Evolutionary conservation across 139 green algal genomes (phyloP).

Genomic region (Spirogloea muscicola): DNA sequence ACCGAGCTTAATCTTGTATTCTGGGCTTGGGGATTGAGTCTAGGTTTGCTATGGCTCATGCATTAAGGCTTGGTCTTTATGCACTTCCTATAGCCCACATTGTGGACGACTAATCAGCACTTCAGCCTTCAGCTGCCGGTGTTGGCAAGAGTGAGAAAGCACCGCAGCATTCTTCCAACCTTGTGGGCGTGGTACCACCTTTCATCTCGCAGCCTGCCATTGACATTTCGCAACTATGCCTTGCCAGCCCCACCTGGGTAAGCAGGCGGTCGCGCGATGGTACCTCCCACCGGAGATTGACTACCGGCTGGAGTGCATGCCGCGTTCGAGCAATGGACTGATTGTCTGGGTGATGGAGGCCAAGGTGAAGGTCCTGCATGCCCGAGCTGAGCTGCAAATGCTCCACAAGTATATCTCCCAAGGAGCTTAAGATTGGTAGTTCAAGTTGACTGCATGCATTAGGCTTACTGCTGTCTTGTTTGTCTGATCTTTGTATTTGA

Average conservation of each 20-base stretch:
- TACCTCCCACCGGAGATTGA: slow-evolving; percentile 29
- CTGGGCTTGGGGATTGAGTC: no score
- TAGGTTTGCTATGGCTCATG: no score
- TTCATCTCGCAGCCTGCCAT: no score
- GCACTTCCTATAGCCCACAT: no score
- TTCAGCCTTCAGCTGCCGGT: no score
- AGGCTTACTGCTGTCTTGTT: neutral
- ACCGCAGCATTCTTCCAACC: no score
- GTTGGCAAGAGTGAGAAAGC: no score
- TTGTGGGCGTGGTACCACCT: no score
- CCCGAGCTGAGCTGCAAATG: neutral
- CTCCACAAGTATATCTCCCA: neutral
- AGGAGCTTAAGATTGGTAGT: neutral
- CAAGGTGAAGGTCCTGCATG: slow-evolving; percentile 28
- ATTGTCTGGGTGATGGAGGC: slow-evolving; percentile 44
- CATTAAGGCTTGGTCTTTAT: no score
- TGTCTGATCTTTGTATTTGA: neutral
- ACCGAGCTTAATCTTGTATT: no score
- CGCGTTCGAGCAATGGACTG: slow-evolving; percentile 23
- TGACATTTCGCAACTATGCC: no score
- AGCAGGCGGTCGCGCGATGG: slow-evolving; percentile 26
- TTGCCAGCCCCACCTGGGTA: slow-evolving; percentile 36
- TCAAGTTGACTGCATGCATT: neutral
- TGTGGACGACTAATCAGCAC: no score
- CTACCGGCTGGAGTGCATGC: slow-evolving; percentile 23